Evolutionary conservation across 805 yeast species (phyloP), one percentile per base, ranked within the genome.

Genomic region (Saitoella complicata): DNA sequence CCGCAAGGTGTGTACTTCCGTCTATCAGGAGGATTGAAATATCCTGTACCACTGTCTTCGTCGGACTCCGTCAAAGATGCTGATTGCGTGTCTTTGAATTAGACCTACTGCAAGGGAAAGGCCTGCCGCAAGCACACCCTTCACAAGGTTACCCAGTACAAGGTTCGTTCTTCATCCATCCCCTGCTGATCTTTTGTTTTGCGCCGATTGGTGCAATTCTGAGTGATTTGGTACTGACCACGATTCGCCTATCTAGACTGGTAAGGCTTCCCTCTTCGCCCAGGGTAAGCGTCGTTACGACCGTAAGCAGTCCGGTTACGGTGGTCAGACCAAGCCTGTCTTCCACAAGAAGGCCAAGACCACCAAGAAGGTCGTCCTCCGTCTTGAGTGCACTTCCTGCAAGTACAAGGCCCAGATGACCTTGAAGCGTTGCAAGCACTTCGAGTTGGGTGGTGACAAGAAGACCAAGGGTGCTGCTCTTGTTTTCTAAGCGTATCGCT

Each of bases 231-330:
- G 12, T 10, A 36, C 21, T 41, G 12, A 41, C n/a, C 11, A 38
- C 10, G 10, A 40, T 43, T 33, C 9, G 40, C 8, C 11, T 30
- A 12, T 42, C 6, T 38, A 53, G 74, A 95, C 97, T 69, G 98
- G 99, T 76, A 91, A 91, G 78, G 97, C 98, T 70, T 88, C 97
- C 57, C 80, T 87, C 65, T 86, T 78, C 68, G 95, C 97, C 62
- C 97, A 91, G 77, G 99, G 99, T 81, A 91, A 93, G 88, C 86
- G 99, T 80, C 87, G 99, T 79, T 91, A 91, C 78, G 98, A 91
- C 88, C 95, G 99, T 76, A 91, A 91, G 75, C 98, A 91, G 78
- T 69, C 82, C 65, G 98, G 98, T 86, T 91, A 78, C 76, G 99
- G 99, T 84, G 99, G 99, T 84, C 99, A 91, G 78, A 91, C 98